Base-by-base conservation (phyloP, 2,329 filamentous ascomycete species). In the Botrytis elliptica region DNA sequence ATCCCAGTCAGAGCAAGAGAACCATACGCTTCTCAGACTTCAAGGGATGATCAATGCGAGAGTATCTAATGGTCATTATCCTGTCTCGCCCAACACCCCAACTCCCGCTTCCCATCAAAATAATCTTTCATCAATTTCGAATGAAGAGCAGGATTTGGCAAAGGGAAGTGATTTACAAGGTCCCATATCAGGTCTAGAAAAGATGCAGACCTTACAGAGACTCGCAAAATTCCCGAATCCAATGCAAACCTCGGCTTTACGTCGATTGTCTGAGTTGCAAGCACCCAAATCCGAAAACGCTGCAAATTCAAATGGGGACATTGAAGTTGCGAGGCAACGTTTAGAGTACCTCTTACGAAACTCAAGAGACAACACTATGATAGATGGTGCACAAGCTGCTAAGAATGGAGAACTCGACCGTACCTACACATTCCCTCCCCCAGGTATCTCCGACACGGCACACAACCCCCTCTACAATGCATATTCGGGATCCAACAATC, bases 171-270 rank as follows among this genome's bases (percentile, higher is more conserved):
- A 65, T 57, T 22, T 40, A 10, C 66, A 70, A 44, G 49, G 38
- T 8, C 60, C 72, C 59, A 65, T 77, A 33, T 75, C 77, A 57
- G 78, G 78, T 9, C 70, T 79, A 10, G 78, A 80, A 57, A 81
- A 80, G 71, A 81, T 80, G 80, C 80, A 81, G 60, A 80, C 79
- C 36, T 73, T 81, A 33, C 79, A 81, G 62, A 74, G 79, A 71
- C 74, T 81, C 4, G 77, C 80, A 1, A 78, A 77, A 64, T 81
- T 79, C 72, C 75, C 77, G 1, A 81, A 81, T 63, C 80, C 80
- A 7, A 77, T 78, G 73, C 77, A 79, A 64, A 73, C 75, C 29
- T 67, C 74, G 42, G 79, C 78, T 44, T 74, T 71, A 38, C 77
- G 63, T 63, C 77, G 77, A 16, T 68, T 81, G n/a, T 77, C 78